Conservation (phyloP, 164 flowering plant genomes). For the Chimonanthus praecox region DNA sequence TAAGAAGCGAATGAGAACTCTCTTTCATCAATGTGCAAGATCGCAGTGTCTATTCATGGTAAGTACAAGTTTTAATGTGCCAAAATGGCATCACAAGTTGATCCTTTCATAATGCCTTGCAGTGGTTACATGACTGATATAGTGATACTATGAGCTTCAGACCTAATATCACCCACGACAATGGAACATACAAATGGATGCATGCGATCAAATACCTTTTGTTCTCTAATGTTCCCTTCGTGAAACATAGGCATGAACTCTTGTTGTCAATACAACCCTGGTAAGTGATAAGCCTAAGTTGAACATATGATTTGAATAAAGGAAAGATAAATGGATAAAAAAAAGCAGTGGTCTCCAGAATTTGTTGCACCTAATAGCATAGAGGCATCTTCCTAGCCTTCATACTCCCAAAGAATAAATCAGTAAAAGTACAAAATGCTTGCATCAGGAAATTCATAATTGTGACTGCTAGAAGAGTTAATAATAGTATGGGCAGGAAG, state of each 20-base stretch:
- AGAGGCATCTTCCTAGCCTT: not conserved
- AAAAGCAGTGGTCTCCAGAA: not conserved
- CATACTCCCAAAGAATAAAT: not conserved
- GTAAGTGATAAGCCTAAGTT: not conserved
- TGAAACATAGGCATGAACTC: not conserved
- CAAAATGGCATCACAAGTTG: no score
- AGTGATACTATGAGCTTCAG: no score
- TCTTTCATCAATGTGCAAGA: no score
- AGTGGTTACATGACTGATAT: not conserved
- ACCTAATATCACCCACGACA: no score
- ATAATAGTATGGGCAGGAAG: not conserved
- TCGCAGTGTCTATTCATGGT: not conserved
- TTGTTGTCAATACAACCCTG: not conserved
- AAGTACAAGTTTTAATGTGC: not conserved
- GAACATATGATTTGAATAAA: not conserved
- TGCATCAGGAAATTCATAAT: not conserved
- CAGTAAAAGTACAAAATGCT: not conserved
- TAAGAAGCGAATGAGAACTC: no score
- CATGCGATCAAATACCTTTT: no score
- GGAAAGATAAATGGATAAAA: not conserved
- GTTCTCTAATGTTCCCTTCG: no score
- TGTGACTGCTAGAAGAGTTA: not conserved
- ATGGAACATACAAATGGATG: no score
- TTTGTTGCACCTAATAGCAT: not conserved
- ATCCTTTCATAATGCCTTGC: not conserved